Conservation (phyloP, 2,329 filamentous ascomycete species). For the Blumeria graminis region DNA sequence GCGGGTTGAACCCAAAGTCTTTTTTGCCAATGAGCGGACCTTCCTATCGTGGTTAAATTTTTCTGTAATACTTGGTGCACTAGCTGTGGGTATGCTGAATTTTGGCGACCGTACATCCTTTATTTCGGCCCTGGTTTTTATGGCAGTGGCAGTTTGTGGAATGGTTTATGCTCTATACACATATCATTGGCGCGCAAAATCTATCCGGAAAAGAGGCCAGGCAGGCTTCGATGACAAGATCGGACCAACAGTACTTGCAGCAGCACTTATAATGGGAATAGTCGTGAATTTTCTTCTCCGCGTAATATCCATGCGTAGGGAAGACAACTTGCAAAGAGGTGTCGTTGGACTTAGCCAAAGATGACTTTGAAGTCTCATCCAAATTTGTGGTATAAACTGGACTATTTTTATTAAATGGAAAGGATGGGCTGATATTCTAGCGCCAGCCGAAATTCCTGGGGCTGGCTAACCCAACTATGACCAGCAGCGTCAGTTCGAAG, state of each 20-base stretch:
- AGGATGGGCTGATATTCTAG: too few species aligned
- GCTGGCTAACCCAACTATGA: too few species aligned
- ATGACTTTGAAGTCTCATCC: too few species aligned
- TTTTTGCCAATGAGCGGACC: slow-evolving; percentile 98
- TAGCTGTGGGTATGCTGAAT: slow-evolving; percentile 92
- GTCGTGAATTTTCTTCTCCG: slow-evolving; percentile 86
- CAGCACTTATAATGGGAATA: slow-evolving; percentile 71
- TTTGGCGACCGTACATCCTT: slow-evolving; percentile 88
- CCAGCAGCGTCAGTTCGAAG: too few species aligned
- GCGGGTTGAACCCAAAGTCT: slow-evolving; percentile 96
- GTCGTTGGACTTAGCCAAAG: too few species aligned
- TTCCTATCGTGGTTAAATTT: slow-evolving; percentile 99
- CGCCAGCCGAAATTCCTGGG: too few species aligned
- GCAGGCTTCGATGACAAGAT: slow-evolving; percentile 92
- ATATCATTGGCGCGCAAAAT: slow-evolving; percentile 92
- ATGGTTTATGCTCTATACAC: slow-evolving; percentile 91
- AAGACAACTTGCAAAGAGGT: not conserved
- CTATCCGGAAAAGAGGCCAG: slow-evolving; percentile 74
- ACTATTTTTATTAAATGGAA: too few species aligned
- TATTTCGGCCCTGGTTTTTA: slow-evolving; percentile 85
- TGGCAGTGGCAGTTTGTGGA: slow-evolving; percentile 73
- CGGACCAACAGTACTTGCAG: slow-evolving; percentile 71
- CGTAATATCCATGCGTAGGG: slow-evolving; percentile 19
- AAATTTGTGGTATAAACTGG: not conserved
- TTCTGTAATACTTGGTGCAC: slow-evolving; percentile 88